A percentile compares a stretch with the other conserved stretches of the same genome.
Evolutionary conservation across 768 basidiomycete species (phyloP).

Genomic region (Suillus occidentalis): DNA sequence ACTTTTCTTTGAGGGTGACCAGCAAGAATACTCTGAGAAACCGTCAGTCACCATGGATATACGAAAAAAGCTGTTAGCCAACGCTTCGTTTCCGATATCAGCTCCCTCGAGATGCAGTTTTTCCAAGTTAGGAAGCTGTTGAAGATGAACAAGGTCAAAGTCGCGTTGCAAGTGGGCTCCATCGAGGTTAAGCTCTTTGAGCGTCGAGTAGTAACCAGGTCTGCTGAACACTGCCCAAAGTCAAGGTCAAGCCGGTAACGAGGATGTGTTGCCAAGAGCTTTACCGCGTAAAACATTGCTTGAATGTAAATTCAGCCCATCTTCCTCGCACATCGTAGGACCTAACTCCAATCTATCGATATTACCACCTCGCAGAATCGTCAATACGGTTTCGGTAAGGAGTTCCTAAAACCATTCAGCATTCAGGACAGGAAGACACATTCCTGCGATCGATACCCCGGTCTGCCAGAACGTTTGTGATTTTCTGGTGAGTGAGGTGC

Average conservation of each 20-base stretch:
- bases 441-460: conserved; percentile 31
- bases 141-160: conserved; percentile 50
- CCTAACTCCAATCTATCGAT: conserved; percentile 45
- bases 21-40: conserved; percentile 54
- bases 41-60: conserved; percentile 9
- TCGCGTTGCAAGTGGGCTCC: conserved; percentile 43
- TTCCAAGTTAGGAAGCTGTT: conserved; percentile 51
- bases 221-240: conserved; percentile 46
- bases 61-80: conserved; percentile 18
- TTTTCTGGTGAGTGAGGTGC: conserved; percentile 36
- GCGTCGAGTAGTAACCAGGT: conserved; percentile 50
- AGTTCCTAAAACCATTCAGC: conserved; percentile 36
- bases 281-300: conserved; percentile 46
- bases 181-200: conserved; percentile 51
- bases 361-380: conserved; percentile 46
- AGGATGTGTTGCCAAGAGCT: conserved; percentile 2
- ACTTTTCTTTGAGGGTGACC: conserved; percentile 51
- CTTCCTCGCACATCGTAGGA: conserved; percentile 45
- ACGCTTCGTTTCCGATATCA: conserved; percentile 65
- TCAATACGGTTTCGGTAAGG: conserved; percentile 45
- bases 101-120: conserved; percentile 51
- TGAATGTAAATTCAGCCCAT: conserved; percentile 50
- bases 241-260: conserved; percentile 8
- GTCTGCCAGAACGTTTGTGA: conserved; percentile 35
- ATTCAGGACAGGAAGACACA: conserved; percentile 28